Evolutionary conservation across 108 stramenopile genomes (phyloP).

Genomic region (Licmophora abbreviata): DNA sequence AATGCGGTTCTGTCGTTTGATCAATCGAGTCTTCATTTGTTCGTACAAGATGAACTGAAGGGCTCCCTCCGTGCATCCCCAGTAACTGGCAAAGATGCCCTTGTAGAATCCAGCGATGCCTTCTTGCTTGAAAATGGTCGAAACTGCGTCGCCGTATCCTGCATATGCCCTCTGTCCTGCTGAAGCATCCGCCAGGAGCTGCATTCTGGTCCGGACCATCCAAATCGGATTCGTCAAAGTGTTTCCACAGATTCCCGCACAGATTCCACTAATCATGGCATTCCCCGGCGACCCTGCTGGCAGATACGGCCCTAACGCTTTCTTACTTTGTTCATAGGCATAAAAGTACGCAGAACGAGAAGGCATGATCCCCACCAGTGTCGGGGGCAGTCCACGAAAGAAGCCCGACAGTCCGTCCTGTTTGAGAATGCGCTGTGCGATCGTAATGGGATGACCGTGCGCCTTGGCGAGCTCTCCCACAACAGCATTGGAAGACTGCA

Average conservation of each 20-base stretch:
- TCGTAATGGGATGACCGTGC: conserved; percentile 35
- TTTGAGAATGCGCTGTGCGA: conserved; percentile 64
- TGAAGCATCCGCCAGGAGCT: conserved; percentile 63
- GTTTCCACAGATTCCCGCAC: conserved; percentile 60
- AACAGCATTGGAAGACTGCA: conserved; percentile 70
- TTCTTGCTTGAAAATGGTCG: conserved; percentile 68
- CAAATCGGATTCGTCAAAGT: conserved; percentile 93
- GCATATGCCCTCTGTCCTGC: conserved; percentile 74
- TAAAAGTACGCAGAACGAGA: conserved; percentile 87
- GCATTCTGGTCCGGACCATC: conserved; percentile 91
- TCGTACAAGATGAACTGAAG: conserved; percentile 90
- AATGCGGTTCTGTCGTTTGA: conserved; percentile 39
- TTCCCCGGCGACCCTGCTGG: conserved; percentile 52
- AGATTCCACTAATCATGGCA: conserved; percentile 50
- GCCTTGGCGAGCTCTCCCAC: conserved; percentile 29
- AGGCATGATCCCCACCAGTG: conserved; percentile 88
- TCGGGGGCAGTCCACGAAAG: conserved; percentile 69
- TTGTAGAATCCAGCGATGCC: conserved; percentile 83
- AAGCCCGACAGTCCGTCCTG: conserved; percentile 64
- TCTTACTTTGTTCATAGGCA: conserved; percentile 61
- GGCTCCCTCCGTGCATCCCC: conserved; percentile 89
- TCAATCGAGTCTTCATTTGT: conserved; percentile 64
- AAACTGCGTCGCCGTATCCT: conserved; percentile 69
- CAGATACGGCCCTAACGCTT: conserved; percentile 39
- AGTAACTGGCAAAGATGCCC: conserved; percentile 88